Evolutionary conservation across 495 filamentous ascomycete genomes (phyloP).

Genomic region (Penicillium longicatenatum): DNA sequence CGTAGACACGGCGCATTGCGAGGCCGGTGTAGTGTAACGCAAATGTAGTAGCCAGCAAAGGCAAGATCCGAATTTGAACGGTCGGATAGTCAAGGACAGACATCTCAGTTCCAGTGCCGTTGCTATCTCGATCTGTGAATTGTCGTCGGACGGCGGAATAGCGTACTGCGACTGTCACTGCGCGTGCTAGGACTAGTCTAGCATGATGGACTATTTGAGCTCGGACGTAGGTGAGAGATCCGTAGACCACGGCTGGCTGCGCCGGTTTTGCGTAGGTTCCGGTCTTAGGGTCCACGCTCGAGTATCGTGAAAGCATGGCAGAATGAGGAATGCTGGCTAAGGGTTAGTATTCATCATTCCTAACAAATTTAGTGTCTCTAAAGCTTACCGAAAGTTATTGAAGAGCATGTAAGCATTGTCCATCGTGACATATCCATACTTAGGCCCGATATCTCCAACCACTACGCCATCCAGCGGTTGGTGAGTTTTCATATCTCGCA

Average conservation of each 20-base stretch:
- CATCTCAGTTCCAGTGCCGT: conserved; percentile 37
- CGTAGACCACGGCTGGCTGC: conserved; percentile 47
- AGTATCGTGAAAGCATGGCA: conserved; percentile 48
- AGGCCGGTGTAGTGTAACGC: conserved; percentile 52
- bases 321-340: conserved; percentile 42
- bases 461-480: conserved; percentile 44
- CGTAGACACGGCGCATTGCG: conserved; percentile 44
- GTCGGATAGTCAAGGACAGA: conserved; percentile 52
- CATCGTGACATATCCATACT: conserved; percentile 50
- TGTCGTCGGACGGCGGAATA: conserved; percentile 47
- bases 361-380: neutral
- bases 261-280: conserved; percentile 40
- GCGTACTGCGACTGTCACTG: conserved; percentile 49
- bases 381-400: conserved; percentile 35
- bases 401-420: conserved; percentile 57
- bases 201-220: conserved; percentile 51
- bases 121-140: conserved; percentile 47
- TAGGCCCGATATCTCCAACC: conserved; percentile 52
- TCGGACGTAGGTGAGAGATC: conserved; percentile 48
- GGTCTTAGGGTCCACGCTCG: conserved; percentile 41
- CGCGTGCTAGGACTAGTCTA: conserved; percentile 46
- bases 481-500: conserved; percentile 47
- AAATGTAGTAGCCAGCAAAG: conserved; percentile 49
- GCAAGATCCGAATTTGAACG: conserved; percentile 50
- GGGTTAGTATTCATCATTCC: neutral